Evolutionary conservation across 345 rosid genomes (phyloP).

Genomic region (Schrenkiella parvula): DNA sequence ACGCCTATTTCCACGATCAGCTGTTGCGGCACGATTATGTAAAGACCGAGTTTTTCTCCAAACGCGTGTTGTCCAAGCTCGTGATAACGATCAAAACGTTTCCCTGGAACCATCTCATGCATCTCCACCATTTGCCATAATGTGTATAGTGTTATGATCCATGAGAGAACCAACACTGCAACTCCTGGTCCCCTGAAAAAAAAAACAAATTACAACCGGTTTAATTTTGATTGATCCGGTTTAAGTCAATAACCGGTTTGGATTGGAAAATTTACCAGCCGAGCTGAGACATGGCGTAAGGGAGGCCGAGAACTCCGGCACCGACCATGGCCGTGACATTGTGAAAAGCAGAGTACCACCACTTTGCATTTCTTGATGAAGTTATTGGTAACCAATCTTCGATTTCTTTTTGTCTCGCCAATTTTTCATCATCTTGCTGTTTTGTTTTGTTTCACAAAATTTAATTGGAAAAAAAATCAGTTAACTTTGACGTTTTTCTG

Average conservation of each 20-base stretch:
- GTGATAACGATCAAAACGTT: slow-evolving; percentile 69
- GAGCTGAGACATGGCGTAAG: slow-evolving; percentile 69
- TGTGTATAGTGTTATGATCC: slow-evolving; percentile 39
- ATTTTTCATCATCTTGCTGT: slow-evolving; percentile 25
- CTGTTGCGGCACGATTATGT: slow-evolving; percentile 78
- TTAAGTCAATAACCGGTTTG: background rate
- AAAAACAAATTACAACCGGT: background rate
- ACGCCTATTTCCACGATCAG: slow-evolving; percentile 63
- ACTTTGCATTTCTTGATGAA: slow-evolving; percentile 65
- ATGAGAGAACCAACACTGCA: slow-evolving; percentile 19
- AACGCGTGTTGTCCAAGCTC: slow-evolving; percentile 79
- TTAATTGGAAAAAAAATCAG: background rate
- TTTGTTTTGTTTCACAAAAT: background rate
- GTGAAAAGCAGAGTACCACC: slow-evolving; percentile 90
- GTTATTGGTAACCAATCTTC: slow-evolving; percentile 73
- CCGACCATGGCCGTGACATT: slow-evolving; percentile 91
- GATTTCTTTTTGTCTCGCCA: slow-evolving; percentile 48
- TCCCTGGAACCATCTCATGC: slow-evolving; percentile 85
- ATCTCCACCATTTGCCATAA: slow-evolving; percentile 91
- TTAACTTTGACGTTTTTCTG: background rate
- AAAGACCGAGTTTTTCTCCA: slow-evolving; percentile 79
- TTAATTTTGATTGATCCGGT: background rate
- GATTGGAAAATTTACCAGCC: slow-evolving; percentile 47
- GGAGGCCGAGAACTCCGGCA: slow-evolving; percentile 78
- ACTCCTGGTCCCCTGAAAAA: slow-evolving; percentile 30